Percentiles rank a stretch among this genome's conserved stretches.
These are phyloP conservation scores for Acer campestre DNA, from an alignment of 345 rosid species.

Conservation along the genomic window DNA sequence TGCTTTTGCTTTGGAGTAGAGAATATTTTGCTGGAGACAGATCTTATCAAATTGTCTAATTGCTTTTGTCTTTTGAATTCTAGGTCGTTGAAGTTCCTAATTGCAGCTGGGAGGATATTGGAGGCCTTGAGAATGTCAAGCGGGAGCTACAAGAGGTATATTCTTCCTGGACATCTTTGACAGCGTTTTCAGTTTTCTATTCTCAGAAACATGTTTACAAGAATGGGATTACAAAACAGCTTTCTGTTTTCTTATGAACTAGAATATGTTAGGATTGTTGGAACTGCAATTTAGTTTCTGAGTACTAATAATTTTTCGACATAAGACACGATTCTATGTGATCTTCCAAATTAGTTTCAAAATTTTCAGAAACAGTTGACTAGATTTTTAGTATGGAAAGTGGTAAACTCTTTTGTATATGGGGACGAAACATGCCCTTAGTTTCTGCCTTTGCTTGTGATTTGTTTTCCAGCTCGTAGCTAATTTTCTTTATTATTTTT, in stretches of 20 bases:
- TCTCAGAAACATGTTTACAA: not conserved
- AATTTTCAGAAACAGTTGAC: not conserved
- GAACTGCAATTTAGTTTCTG: not conserved
- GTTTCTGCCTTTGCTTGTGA: not conserved
- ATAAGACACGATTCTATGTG: not conserved
- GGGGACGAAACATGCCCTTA: not conserved
- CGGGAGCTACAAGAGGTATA: slow-evolving; percentile 74
- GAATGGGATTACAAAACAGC: not conserved
- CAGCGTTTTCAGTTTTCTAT: not conserved
- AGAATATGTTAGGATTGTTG: not conserved
- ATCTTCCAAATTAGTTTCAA: not conserved
- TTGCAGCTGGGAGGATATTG: slow-evolving; percentile 70
- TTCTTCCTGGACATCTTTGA: not conserved
- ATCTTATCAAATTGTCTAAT: slow-evolving; percentile 13
- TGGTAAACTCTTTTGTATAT: too few species aligned
- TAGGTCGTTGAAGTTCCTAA: slow-evolving; percentile 79
- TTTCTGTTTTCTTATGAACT: not conserved
- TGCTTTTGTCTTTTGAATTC: not conserved
- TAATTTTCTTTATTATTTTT: not conserved
- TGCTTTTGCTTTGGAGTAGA: not conserved
- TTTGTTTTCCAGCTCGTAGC: not conserved
- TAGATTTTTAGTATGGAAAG: not conserved
- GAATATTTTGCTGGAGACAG: not conserved
- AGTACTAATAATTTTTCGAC: not conserved
- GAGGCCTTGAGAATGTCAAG: slow-evolving; percentile 75